Percentiles rank a stretch among this genome's conserved stretches.
Conservation (phyloP, 768 basidiomycete species). For the Leccinum aurantiacum region DNA sequence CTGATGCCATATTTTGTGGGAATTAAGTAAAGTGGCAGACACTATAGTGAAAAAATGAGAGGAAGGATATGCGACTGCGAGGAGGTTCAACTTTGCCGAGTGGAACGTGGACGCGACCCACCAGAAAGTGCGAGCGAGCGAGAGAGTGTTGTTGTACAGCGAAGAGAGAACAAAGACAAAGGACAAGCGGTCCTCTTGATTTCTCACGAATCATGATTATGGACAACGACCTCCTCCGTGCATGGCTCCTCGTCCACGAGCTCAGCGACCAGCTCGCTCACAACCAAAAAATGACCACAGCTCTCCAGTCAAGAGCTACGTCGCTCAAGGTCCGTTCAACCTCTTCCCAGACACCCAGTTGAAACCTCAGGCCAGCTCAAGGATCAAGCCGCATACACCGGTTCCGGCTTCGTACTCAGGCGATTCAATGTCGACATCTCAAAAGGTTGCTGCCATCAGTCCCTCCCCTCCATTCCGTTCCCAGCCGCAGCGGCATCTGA, state of each 20-base stretch:
- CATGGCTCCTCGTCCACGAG: conserved; percentile 80
- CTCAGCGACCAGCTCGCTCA: conserved; percentile 79
- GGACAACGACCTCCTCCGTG: conserved; percentile 70
- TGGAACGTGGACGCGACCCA: conserved; percentile 26
- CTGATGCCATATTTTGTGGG: conserved; percentile 48
- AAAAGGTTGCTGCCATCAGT: conserved; percentile 51
- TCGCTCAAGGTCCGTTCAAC: conserved; percentile 63
- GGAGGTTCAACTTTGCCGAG: conserved; percentile 28
- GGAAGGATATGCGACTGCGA: conserved; percentile 5
- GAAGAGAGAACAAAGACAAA: neutral
- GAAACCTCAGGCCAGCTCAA: conserved; percentile 32
- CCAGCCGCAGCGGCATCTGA: conserved; percentile 10
- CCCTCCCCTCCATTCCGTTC: neutral
- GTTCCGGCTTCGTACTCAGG: conserved; percentile 74
- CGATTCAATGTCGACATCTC: conserved; percentile 87
- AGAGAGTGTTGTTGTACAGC: conserved; percentile 30
- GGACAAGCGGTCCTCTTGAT: conserved; percentile 18
- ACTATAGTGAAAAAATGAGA: conserved; percentile 14
- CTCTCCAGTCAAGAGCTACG: conserved; percentile 66
- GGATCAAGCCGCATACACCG: conserved; percentile 73
- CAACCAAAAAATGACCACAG: conserved; percentile 71
- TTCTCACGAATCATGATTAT: conserved; percentile 37
- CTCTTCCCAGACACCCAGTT: conserved; percentile 4
- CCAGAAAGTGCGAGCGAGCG: conserved; percentile 5
- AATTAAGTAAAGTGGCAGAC: conserved; percentile 3